Evolutionary conservation across 2,329 filamentous ascomycete species (phyloP).

Genomic region (Sporothrix inflata): DNA sequence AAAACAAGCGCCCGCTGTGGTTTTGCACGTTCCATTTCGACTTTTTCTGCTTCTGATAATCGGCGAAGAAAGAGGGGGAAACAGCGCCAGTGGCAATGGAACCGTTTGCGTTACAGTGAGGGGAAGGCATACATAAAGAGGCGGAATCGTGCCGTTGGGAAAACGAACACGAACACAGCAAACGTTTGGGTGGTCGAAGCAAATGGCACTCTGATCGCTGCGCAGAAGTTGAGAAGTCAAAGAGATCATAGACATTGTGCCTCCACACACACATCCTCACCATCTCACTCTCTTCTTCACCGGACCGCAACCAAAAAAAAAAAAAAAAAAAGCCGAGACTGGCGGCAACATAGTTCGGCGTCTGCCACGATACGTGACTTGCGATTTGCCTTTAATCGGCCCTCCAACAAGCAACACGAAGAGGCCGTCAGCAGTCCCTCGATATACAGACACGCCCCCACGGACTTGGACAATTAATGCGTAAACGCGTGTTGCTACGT

Average conservation of each 20-base stretch:
- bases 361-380: background rate
- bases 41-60: background rate
- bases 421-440: too few relatives aligned
- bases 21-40: background rate
- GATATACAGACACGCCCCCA: background rate
- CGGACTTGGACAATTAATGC: background rate
- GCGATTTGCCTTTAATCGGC: background rate
- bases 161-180: background rate
- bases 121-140: too few relatives aligned
- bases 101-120: background rate
- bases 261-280: background rate
- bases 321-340: too few relatives aligned
- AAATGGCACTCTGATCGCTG: background rate
- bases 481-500: too few relatives aligned
- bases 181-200: background rate
- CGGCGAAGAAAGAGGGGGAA: background rate
- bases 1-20: background rate
- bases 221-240: background rate
- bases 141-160: background rate
- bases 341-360: background rate
- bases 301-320: too few relatives aligned
- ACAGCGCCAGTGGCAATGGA: background rate
- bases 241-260: background rate
- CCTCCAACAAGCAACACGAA: background rate
- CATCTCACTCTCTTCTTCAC: background rate